Conservation (phyloP, 2,329 filamentous ascomycete species). For the Penicillium sclerotigenum region DNA sequence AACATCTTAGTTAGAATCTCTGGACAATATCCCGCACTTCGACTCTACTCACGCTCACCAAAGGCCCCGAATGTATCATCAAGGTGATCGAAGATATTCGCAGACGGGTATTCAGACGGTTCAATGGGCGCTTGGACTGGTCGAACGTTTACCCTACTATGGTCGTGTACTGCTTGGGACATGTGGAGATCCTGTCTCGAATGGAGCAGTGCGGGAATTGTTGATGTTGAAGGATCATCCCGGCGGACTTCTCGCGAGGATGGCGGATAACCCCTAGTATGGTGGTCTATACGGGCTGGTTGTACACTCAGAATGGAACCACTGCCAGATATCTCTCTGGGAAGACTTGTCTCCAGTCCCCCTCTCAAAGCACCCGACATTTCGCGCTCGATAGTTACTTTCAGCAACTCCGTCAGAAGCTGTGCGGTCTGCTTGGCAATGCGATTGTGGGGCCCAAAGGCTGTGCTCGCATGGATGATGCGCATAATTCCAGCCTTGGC, state of each 20-base stretch:
- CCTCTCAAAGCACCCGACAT: conserved; percentile 8
- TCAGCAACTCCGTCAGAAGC: conserved; percentile 27
- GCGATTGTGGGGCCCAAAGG: conserved; percentile 21
- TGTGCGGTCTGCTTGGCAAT: conserved; percentile 29
- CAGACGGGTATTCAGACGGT: not conserved
- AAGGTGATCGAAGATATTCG: conserved; percentile 9
- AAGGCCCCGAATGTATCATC: conserved; percentile 9
- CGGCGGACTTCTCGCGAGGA: not conserved
- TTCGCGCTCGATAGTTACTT: conserved; percentile 23
- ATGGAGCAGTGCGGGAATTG: not conserved
- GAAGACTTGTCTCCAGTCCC: not conserved
- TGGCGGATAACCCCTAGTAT: too few relatives aligned
- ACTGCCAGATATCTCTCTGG: not conserved
- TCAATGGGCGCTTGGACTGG: not conserved
- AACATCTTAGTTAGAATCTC: not conserved
- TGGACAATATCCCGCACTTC: rapidly evolving
- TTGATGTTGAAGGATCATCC: not conserved
- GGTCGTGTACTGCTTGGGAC: not conserved
- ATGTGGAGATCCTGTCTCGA: not conserved
- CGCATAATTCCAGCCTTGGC: conserved; percentile 30
- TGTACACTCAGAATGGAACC: not conserved
- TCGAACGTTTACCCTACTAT: not conserved
- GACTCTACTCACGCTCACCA: conserved; percentile 5
- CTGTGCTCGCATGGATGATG: conserved; percentile 27
- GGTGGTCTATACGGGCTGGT: not conserved